Conservation (phyloP, 2,329 filamentous ascomycete genomes). For the Pseudocercospora fijiensis region DNA sequence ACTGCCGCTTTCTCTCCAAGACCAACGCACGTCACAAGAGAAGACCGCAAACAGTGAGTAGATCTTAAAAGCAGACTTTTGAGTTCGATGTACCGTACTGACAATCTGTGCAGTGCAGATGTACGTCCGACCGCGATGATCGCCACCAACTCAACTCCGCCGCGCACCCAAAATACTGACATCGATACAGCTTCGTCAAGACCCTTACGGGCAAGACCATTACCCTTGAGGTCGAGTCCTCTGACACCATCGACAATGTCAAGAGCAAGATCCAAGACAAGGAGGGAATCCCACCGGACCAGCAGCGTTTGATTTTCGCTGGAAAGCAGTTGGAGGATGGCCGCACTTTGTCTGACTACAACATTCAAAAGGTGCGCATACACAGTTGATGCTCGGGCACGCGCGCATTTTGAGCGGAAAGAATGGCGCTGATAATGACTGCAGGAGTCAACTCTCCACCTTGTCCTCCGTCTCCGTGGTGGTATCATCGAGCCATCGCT, state of each 20-base stretch:
- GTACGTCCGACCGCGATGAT: conserved; percentile 28
- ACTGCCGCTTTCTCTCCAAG: conserved; percentile 11
- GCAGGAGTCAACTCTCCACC: conserved; percentile 95
- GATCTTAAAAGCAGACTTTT: neutral
- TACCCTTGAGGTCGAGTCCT: conserved; percentile 98
- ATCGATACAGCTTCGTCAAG: conserved; percentile 86
- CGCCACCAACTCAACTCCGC: conserved; percentile 17
- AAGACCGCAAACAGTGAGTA: conserved; percentile 32
- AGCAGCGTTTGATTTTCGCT: conserved; percentile 98
- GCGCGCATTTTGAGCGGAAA: neutral
- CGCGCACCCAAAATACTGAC: conserved; percentile 21
- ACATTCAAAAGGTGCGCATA: conserved; percentile 89
- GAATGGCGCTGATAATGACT: conserved; percentile 22
- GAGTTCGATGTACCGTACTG: conserved; percentile 20
- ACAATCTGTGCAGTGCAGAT: conserved; percentile 37
- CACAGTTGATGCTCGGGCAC: neutral
- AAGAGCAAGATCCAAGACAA: conserved; percentile 99
- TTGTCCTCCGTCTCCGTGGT: conserved; percentile 98
- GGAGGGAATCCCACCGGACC: conserved; percentile 97
- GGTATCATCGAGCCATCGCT: conserved; percentile 99
- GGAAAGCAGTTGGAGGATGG: conserved; percentile 99
- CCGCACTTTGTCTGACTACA: conserved; percentile 95
- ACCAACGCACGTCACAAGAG: conserved; percentile 21
- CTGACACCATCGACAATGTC: conserved; percentile 99
- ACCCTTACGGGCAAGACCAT: conserved; percentile 99